phyloP scores from a whole-genome alignment of 441 rosid genomes.

The Mallotus japonicus region DNA sequence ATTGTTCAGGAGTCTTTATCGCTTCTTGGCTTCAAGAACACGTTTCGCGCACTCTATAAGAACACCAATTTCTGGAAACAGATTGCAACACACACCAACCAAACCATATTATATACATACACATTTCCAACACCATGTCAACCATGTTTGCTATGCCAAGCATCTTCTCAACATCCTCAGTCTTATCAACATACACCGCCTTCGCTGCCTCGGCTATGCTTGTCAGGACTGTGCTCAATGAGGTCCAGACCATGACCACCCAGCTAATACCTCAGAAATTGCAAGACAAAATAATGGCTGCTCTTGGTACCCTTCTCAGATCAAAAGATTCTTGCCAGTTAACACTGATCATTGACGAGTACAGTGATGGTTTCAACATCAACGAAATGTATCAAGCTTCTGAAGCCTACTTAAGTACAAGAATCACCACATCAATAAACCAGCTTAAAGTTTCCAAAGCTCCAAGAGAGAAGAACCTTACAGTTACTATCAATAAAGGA shows the following conservation, averaged over 20 bases:
- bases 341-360: conserved; percentile 27
- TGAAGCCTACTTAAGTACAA: conserved; percentile 27
- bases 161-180: conserved; percentile 25
- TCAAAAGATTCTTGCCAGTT: conserved; percentile 15
- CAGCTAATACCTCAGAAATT: conserved; percentile 24
- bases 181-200: conserved; percentile 25
- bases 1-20: background rate
- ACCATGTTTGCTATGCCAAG: conserved; percentile 17
- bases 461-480: conserved; percentile 17
- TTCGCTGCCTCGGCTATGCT: conserved; percentile 32
- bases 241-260: conserved; percentile 10
- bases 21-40: background rate
- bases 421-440: conserved; percentile 18
- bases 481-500: conserved; percentile 23
- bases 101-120: background rate
- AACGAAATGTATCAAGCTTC: conserved; percentile 31
- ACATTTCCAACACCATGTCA: background rate
- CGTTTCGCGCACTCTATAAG: background rate
- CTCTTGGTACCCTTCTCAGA: conserved; percentile 5
- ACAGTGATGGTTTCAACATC: conserved; percentile 3
- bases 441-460: conserved; percentile 27
- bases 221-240: conserved; percentile 13
- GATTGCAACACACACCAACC: background rate
- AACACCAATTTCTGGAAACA: no score
- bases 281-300: conserved; percentile 5